Evolutionary conservation across 73 alveolate genomes (phyloP).

Genomic region (Paramecium bursaria): DNA sequence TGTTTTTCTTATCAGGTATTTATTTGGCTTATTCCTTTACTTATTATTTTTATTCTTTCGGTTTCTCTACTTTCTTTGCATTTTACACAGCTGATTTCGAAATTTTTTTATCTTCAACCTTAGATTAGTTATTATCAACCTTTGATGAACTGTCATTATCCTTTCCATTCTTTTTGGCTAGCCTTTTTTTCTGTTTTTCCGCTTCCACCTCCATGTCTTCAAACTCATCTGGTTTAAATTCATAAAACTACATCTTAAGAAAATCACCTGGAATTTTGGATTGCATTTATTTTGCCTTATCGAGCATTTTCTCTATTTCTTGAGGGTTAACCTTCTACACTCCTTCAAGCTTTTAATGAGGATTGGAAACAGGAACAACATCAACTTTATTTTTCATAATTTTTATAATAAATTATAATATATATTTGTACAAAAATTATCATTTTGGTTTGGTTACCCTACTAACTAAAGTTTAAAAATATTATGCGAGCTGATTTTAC

Average conservation of each 20-base stretch:
- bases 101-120: too few species aligned
- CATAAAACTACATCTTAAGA: slow-evolving; percentile 27
- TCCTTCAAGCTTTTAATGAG: slow-evolving; percentile 56
- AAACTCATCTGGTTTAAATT: slow-evolving; percentile 37
- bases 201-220: slow-evolving; percentile 53
- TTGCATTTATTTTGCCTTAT: slow-evolving; percentile 21
- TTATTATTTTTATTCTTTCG: neutral
- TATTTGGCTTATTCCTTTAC: slow-evolving; percentile 19
- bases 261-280: slow-evolving; percentile 32
- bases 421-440: too few species aligned
- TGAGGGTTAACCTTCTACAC: slow-evolving; percentile 17
- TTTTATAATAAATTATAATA: too few species aligned
- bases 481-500: too few species aligned
- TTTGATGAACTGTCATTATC: neutral
- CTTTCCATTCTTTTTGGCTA: slow-evolving; percentile 11
- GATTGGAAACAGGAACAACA: slow-evolving; percentile 51
- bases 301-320: slow-evolving; percentile 22
- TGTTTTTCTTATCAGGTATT: too few species aligned
- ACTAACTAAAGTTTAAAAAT: too few species aligned
- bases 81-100: too few species aligned
- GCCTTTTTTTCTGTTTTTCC: neutral
- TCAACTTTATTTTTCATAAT: neutral
- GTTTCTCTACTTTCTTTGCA: too few species aligned
- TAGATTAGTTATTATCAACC: neutral
- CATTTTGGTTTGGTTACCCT: too few species aligned